Evolutionary conservation across 257 asterid genomes (phyloP).

Genomic region (Capsicum rhomboideum): DNA sequence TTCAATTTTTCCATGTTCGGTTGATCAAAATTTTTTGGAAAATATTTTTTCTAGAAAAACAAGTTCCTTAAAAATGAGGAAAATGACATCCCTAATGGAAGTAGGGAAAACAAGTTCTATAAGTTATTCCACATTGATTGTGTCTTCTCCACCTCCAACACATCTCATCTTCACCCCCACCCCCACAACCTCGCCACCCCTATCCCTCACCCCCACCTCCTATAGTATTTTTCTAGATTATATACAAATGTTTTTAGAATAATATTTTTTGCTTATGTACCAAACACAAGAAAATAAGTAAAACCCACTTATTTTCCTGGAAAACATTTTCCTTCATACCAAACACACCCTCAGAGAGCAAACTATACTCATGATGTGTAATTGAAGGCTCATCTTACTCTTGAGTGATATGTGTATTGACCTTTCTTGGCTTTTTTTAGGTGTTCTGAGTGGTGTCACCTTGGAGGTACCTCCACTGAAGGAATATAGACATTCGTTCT

Average conservation of each 20-base stretch:
- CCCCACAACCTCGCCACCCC: too few relatives aligned
- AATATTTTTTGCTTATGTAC: not conserved
- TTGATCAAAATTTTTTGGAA: too few relatives aligned
- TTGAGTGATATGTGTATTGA: conserved; percentile 5
- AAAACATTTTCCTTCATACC: not conserved
- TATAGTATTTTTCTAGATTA: too few relatives aligned
- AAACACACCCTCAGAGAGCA: not conserved
- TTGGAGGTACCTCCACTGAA: conserved; percentile 86
- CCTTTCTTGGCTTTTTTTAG: conserved; percentile 22
- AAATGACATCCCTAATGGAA: too few relatives aligned
- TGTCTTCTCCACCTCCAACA: too few relatives aligned
- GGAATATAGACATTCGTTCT: conserved; percentile 73
- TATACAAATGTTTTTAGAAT: not conserved
- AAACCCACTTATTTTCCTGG: not conserved
- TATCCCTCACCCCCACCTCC: too few relatives aligned
- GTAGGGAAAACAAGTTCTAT: too few relatives aligned
- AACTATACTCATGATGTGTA: not conserved
- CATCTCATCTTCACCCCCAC: too few relatives aligned
- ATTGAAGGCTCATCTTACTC: not conserved
- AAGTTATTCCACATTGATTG: too few relatives aligned
- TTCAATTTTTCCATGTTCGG: too few relatives aligned
- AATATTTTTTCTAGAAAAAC: too few relatives aligned
- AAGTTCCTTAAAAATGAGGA: too few relatives aligned
- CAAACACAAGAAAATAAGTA: not conserved
- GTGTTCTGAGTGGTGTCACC: conserved; percentile 64